Base-by-base conservation (phyloP, 768 basidiomycete genomes). In the Neoboletus subvelutipes region DNA sequence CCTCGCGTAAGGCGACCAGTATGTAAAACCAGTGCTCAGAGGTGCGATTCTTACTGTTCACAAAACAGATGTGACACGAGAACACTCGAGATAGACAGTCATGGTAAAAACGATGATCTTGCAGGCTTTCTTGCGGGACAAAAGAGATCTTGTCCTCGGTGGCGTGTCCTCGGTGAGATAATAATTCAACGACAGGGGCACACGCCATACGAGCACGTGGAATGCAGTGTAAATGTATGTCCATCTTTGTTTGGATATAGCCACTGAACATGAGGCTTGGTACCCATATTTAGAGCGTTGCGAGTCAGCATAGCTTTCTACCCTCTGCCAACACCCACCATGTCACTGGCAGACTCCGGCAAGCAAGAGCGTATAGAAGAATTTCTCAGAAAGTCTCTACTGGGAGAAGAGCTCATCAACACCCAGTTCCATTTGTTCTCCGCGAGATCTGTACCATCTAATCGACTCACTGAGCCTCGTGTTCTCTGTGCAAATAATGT, bases 391-490 rank as follows among this genome's bases (percentile, higher is more conserved):
- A 62, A 58, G 46, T 69, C 60, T 11, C 60, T 71, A 13, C 60
- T 72, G 15, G 69, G 69, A 12, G 63, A 73, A 17, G 57, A 61
- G 10, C 57, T 74, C 42, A n/a, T 66, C 39, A 64, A 73, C 53
- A 70, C 70, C 1, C 67, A 67, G 42, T 67, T 74, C 43, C 71
- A 75, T 42, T 45, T 68, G 1, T 74, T 62, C 33, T 70, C 70
- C 0, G 41, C 65, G 5, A 56, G 18, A 17, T 56, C 55, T 15
- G 15, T 24, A 4, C 24, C 50, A 10, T 45, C 57, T 1, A 33
- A 62, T 10, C 55, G 34, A 13, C 47, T 71, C 26, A 37, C 45
- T 10, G 52, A 50, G 7, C 70, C 64, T 34, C 65, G 61, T n/a
- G 52, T 66, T 5, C 51, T 74, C 15, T 74, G 59, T 12, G 62